Base-by-base conservation (phyloP, 129 eudicot genomes). In the Scalesia atractyloides region DNA sequence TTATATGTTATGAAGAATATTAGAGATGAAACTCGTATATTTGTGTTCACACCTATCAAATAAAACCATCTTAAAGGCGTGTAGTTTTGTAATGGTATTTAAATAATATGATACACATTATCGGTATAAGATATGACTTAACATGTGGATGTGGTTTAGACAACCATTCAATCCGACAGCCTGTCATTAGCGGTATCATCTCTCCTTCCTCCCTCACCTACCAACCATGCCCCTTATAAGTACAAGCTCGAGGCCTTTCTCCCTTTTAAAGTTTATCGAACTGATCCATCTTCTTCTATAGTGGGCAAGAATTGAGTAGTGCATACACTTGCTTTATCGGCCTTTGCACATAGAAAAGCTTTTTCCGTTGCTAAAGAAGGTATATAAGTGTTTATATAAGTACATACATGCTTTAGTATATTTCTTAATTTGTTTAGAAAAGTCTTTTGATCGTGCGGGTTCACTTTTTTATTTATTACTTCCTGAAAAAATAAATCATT, bases 101-200 rank as follows among this genome's bases (percentile, higher is more conserved):
- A 22, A 46, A 48, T 14, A 9, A 47, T 22, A 41, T 47, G 56
- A 7, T 52, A 2, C 2, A 3, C 8, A 11, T 13, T 5, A 14
- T 43, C 13, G 2, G 26, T 18, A n/a, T 22, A 22, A 14, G 62
- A 56, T 59, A 33, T 73, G 77, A 73, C 19, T 46, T 46, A 24
- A 26, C 77, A 73, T 49, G 69, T 73, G 69, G 36, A 17, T 3
- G 0, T 20, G 7, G 22, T 41, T 22, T 3, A 18, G 57, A 58
- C 59, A 26, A 14, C 20, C 14, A 19, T 56, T 43, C 9, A 46
- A 20, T 54, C 2, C 11, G 11, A 14, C 26, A 20, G 13, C 13
- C 63, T 44, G 68, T 72, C 68, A 18, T 59, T 59, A 26, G 33
- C 26, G 1, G 24, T 72, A 72, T 68, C 68, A 59, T 47, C 16